Percentiles rank a stretch among this genome's conserved stretches.
These are phyloP conservation scores for Aspergillus kassunensis DNA, from an alignment of 495 filamentous ascomycete genomes.

Conservation along the genomic window DNA sequence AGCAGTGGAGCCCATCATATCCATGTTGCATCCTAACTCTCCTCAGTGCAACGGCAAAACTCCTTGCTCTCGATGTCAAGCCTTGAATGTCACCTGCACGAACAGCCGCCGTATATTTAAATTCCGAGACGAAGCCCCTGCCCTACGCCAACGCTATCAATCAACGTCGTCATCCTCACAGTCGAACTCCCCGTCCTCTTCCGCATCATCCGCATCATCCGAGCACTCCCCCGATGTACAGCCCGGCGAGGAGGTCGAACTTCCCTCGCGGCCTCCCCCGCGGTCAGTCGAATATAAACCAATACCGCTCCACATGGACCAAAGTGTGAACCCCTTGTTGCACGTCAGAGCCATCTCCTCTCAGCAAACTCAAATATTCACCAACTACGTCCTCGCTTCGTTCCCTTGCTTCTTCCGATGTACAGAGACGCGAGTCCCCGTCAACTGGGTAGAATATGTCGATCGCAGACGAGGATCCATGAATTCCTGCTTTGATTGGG, in stretches of 20 bases:
- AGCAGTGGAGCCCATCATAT: not conserved
- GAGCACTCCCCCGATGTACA: not conserved
- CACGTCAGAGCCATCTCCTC: conserved; percentile 20
- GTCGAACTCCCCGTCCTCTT: conserved; percentile 1
- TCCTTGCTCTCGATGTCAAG: conserved; percentile 30
- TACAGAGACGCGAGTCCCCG: conserved; percentile 23
- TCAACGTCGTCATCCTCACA: conserved; percentile 9
- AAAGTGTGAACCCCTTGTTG: conserved; percentile 23
- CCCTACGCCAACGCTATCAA: conserved; percentile 21
- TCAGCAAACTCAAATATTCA: conserved; percentile 27
- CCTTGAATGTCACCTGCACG: conserved; percentile 23
- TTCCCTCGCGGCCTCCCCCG: conserved; percentile 6
- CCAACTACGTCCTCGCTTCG: conserved; percentile 24
- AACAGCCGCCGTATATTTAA: conserved; percentile 18
- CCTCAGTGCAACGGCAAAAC: conserved; percentile 28
- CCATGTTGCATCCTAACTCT: not conserved
- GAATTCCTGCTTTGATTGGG: conserved; percentile 24
- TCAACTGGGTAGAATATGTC: conserved; percentile 31
- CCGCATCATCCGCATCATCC: not conserved
- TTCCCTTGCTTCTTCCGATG: conserved; percentile 29
- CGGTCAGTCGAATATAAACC: conserved; percentile 5
- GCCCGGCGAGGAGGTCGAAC: not conserved
- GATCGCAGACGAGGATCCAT: conserved; percentile 11
- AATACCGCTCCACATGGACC: conserved; percentile 18
- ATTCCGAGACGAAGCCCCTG: conserved; percentile 24